These are phyloP conservation scores for Tetrapyrgos nigripes DNA, from an alignment of 1,284 basidiomycete genomes.

Conservation along the genomic window DNA sequence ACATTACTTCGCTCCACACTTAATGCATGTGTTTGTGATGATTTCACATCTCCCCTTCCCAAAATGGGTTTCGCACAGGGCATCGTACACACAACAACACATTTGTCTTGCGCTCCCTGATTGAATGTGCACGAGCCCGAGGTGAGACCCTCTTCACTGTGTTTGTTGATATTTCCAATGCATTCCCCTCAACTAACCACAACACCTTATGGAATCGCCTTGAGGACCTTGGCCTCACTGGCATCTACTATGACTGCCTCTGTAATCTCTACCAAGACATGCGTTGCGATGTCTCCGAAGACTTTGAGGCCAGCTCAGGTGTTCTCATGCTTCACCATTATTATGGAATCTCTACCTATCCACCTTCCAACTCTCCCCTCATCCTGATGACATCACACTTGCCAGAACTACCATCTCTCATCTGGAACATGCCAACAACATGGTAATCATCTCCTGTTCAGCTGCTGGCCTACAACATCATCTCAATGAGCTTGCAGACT, in stretches of 20 bases:
- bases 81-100: constrained; percentile 20
- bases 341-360: constrained; percentile 20
- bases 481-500: background rate
- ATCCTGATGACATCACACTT: constrained; percentile 27
- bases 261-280: constrained; percentile 13
- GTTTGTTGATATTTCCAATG: constrained; percentile 31
- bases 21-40: too few relatives aligned
- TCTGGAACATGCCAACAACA: constrained; percentile 42
- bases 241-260: constrained; percentile 33
- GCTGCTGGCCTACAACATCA: constrained; percentile 23
- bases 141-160: constrained; percentile 22
- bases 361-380: background rate
- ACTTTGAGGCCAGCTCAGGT: background rate
- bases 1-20: too few relatives aligned
- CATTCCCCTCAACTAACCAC: constrained; percentile 34
- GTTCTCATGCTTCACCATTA: constrained; percentile 16
- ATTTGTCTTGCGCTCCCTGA: constrained; percentile 19
- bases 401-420: constrained; percentile 21
- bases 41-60: constrained; percentile 17
- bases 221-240: constrained; percentile 22
- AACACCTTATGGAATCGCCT: too few relatives aligned
- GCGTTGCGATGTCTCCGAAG: background rate
- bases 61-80: constrained; percentile 19
- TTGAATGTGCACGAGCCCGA: constrained; percentile 20
- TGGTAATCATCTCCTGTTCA: constrained; percentile 31